Evolutionary conservation across 768 basidiomycete species (phyloP).

Genomic region (Boletus reticuloceps): DNA sequence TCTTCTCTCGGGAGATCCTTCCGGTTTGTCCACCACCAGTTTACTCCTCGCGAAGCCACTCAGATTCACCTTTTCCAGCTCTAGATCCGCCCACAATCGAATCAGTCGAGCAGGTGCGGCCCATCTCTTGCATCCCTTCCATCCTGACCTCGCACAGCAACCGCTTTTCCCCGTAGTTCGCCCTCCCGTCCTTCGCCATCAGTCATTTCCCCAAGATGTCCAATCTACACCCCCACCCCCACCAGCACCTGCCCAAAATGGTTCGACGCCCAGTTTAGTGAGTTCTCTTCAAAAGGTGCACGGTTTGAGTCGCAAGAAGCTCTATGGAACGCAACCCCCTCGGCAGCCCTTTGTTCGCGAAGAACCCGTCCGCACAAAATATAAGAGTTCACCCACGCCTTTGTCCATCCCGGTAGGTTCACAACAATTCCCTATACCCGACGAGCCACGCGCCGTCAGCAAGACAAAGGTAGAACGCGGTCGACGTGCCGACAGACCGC

Average conservation of each 20-base stretch:
- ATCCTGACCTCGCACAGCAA: constrained; percentile 11
- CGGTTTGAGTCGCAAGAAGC: constrained; percentile 68
- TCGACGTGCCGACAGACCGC: constrained; percentile 19
- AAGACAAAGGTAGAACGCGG: constrained; percentile 26
- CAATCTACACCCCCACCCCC: constrained; percentile 14
- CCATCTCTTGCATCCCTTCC: background rate
- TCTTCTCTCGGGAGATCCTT: constrained; percentile 43
- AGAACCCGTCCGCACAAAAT: constrained; percentile 40
- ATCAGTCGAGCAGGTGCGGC: constrained; percentile 13
- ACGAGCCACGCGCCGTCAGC: constrained; percentile 17
- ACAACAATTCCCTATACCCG: constrained; percentile 11
- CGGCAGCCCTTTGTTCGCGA: constrained; percentile 55
- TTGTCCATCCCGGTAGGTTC: constrained; percentile 30
- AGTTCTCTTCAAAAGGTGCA: constrained; percentile 63
- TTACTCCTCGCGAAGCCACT: background rate
- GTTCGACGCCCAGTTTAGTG: constrained; percentile 50
- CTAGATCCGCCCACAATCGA: constrained; percentile 11
- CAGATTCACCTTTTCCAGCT: background rate
- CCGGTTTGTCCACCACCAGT: constrained; percentile 13
- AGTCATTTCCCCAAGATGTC: constrained; percentile 28
- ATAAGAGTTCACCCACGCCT: constrained; percentile 31
- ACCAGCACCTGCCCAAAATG: constrained; percentile 16
- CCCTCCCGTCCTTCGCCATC: constrained; percentile 25
- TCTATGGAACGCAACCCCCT: constrained; percentile 51
- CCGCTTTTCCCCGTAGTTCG: constrained; percentile 1